Evolutionary conservation across 179 eudicot genomes (phyloP), one percentile per base, ranked within the genome.

Genomic region (Amaranthus tricolor): DNA sequence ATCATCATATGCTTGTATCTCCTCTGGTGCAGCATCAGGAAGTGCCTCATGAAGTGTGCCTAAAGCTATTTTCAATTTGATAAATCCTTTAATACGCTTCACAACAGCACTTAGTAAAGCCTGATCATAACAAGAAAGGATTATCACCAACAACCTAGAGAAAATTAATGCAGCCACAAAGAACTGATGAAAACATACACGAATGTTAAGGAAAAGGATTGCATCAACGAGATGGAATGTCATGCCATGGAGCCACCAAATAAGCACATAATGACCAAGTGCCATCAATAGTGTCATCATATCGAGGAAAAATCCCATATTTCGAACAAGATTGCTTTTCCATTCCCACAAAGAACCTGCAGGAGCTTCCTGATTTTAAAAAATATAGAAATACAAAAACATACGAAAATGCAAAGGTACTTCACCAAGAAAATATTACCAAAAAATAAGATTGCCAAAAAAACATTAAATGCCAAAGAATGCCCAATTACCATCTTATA

Each of bases 181-280:
- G 51, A 19, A 12, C 24, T 64, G 59, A 47, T 70, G 62, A 79
- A 78, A 64, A 84, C 73, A 85, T 89, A 91, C 99, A 64, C 99
- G 94, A 74, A 93, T 93, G 71, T 90, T 95, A 52, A 95, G 88
- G 84, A 95, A 89, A 61, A 95, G 93, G 77, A 95, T 85, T 47
- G 84, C 97, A 86, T 95, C 99, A 21, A 95, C 87, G 55, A 95
- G 89, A 81, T 93, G 99, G 74, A 95, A 93, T 55, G 97, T 88
- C 95, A 93, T 93, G 85, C 99, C 99, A 84, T 95, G 99, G 74
- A 95, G 98, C 95, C 95, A 89, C 99, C 99, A 95, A 70, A 95
- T 95, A 79, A 86, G 86, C 78, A 93, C 85, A 77, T 95, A 95
- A 78, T 95, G 99, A 77, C 93, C 96, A 74, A 95, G 89, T 72